Evolutionary conservation across 1,284 basidiomycete species (phyloP).

Genomic region (Fistulinella cinereoalba): DNA sequence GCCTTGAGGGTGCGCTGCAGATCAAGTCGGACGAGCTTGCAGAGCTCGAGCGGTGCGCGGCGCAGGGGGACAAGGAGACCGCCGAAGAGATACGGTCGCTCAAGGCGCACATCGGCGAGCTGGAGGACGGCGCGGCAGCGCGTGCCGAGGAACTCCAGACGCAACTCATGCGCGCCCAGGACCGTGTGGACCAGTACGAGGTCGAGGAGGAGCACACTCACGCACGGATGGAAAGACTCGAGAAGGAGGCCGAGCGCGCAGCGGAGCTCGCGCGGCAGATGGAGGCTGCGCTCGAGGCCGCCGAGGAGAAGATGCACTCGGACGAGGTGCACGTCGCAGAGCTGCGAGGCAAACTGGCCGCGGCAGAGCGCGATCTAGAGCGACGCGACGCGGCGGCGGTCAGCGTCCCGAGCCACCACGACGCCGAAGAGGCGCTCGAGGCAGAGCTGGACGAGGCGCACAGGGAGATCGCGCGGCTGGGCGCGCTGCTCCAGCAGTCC

Average conservation of each 20-base stretch:
- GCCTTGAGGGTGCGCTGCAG: constrained; percentile 35
- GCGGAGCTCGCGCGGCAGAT: constrained; percentile 58
- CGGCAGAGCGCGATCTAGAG: constrained; percentile 57
- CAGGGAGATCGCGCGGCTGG: constrained; percentile 75
- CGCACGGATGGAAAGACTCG: constrained; percentile 49
- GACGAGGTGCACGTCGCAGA: constrained; percentile 56
- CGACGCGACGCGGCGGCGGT: constrained; percentile 39
- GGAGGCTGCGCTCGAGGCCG: constrained; percentile 69
- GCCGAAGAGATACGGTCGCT: constrained; percentile 42
- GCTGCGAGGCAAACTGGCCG: constrained; percentile 50
- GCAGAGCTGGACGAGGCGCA: constrained; percentile 78
- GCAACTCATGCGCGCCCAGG: constrained; percentile 46
- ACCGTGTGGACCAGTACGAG: constrained; percentile 44
- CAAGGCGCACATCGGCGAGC: constrained; percentile 50
- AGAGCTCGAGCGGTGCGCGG: constrained; percentile 34
- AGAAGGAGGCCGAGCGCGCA: constrained; percentile 50
- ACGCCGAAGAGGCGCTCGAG: constrained; percentile 65
- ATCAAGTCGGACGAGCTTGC: constrained; percentile 39
- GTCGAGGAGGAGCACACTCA: constrained; percentile 46
- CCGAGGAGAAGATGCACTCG: constrained; percentile 59
- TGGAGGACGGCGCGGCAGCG: constrained; percentile 51
- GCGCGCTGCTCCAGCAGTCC: constrained; percentile 64
- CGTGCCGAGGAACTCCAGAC: constrained; percentile 52
- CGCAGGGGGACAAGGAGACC: constrained; percentile 38
- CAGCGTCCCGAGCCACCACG: constrained; percentile 42